A percentile compares a stretch with the other conserved stretches of the same genome.
Evolutionary conservation across 768 basidiomycete species (phyloP).

Genomic region (Xerocomus spinulosus): DNA sequence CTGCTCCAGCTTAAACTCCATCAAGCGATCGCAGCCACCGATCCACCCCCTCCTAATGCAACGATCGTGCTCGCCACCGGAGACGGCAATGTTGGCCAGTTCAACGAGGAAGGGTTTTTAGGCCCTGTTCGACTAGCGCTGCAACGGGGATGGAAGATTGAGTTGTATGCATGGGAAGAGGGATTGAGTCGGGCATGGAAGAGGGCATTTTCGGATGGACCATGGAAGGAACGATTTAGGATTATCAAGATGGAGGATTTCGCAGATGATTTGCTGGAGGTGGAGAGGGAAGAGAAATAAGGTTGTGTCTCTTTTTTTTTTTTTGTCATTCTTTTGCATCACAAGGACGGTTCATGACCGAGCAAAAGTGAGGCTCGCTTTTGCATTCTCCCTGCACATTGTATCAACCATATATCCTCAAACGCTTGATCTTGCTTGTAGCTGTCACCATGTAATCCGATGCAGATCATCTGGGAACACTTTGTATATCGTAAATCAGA

Average conservation of each 20-base stretch:
- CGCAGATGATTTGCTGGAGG: slow-evolving; percentile 52
- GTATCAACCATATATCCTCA: slow-evolving; percentile 4
- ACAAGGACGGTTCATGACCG: too few relatives aligned
- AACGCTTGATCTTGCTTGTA: slow-evolving; percentile 1
- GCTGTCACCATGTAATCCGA: neutral
- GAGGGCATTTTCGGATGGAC: slow-evolving; percentile 59
- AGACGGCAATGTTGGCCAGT: slow-evolving; percentile 89
- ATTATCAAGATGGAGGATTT: slow-evolving; percentile 68
- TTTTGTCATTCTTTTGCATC: neutral
- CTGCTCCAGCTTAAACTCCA: slow-evolving; percentile 89
- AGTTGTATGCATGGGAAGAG: slow-evolving; percentile 88
- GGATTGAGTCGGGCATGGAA: slow-evolving; percentile 77
- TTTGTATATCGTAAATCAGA: neutral
- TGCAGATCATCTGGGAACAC: neutral
- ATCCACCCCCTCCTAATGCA: slow-evolving; percentile 56
- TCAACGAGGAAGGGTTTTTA: slow-evolving; percentile 89
- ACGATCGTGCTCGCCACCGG: slow-evolving; percentile 93
- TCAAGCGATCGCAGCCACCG: slow-evolving; percentile 72
- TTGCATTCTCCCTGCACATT: slow-evolving; percentile 5
- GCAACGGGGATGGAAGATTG: slow-evolving; percentile 90
- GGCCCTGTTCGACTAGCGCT: slow-evolving; percentile 84
- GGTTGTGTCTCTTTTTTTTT: neutral
- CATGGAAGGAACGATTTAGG: slow-evolving; percentile 41
- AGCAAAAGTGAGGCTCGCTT: too few relatives aligned
- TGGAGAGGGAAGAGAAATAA: slow-evolving; percentile 23